Base-by-base conservation (phyloP, 306 rosid genomes). In the Urtica urens region DNA sequence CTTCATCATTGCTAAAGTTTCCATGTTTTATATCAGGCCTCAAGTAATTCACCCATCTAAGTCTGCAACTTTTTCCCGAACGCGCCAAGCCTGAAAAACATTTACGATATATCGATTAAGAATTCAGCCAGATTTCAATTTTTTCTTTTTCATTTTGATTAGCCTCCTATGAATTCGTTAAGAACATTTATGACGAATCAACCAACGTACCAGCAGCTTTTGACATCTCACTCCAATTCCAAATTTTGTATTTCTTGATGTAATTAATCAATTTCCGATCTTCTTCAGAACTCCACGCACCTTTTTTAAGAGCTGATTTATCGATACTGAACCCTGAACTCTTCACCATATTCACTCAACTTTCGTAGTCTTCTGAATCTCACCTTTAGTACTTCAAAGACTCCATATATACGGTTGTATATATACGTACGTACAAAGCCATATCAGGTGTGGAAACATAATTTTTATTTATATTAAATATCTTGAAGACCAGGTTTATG, bases 181-280 rank as follows among this genome's bases (percentile, higher is more conserved):
- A n/a, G n/a, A n/a, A n/a, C n/a, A n/a, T n/a, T n/a, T n/a, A n/a
- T n/a, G n/a, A n/a, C n/a, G n/a, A n/a, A n/a, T n/a, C n/a, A n/a
- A n/a, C n/a, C n/a, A n/a, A 34, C 59, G 7, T 42, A 70, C 75
- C 71, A 7, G 71, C 71, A 23, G 63, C 63, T 53, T 64, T 46
- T 24, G 75, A 65, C 68, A 70, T 70, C 51, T 44, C 60, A 55
- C 23, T 70, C 76, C 72, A 70, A 24, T 70, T 70, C 68, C 76
- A 70, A n/a, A 70, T 70, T 23, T 55, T 64, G 20, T 55, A 56
- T 51, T 49, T 67, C 10, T 51, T 38, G 19, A 70, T 71, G 17
- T 65, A 65, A 46, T 48, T 35, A 49, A 13, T 6, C 57, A 71
- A 28, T 54, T 60, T 71, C 33, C 37, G 29, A 59, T 70, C 76